These are phyloP conservation scores for Phaseolus coccineus DNA, from an alignment of 331 rosid genomes.

Conservation along the genomic window DNA sequence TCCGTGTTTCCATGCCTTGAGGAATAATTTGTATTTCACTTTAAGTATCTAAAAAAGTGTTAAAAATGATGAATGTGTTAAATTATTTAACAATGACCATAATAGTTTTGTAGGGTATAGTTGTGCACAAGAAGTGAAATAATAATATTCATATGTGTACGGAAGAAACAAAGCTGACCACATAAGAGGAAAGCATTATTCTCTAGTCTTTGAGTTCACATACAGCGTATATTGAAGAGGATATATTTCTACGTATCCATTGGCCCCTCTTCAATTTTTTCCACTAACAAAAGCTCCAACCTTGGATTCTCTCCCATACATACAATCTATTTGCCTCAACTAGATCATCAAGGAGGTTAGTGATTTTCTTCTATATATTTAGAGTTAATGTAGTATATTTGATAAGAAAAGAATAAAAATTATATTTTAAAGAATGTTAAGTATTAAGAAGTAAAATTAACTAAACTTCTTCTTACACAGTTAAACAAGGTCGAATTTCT, in stretches of 20 bases:
- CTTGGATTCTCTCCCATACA: slow-evolving; percentile 39
- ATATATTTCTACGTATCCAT: slow-evolving; percentile 41
- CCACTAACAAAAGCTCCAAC: slow-evolving; percentile 42
- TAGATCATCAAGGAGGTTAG: background rate
- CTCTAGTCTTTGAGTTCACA: slow-evolving; percentile 33
- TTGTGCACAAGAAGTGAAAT: background rate
- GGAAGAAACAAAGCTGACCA: slow-evolving; percentile 37
- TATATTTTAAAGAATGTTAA: too few species aligned
- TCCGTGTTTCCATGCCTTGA: too few species aligned
- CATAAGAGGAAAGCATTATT: background rate
- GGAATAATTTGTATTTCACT: slow-evolving; percentile 13
- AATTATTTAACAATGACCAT: background rate
- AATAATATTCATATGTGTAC: background rate
- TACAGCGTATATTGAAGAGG: slow-evolving; percentile 38
- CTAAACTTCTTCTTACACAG: too few species aligned
- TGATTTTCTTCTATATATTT: too few species aligned
- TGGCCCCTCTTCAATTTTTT: slow-evolving; percentile 34
- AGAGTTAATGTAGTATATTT: too few species aligned
- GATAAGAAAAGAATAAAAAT: too few species aligned
- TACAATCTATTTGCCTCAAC: background rate
- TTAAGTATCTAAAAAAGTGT: slow-evolving; percentile 19
- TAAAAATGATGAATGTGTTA: slow-evolving; percentile 4
- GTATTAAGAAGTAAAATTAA: too few species aligned
- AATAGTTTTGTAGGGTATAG: background rate
- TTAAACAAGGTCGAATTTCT: too few species aligned